Evolutionary conservation across 83 land plant genomes (phyloP).

Genomic region (Thuja plicata): DNA sequence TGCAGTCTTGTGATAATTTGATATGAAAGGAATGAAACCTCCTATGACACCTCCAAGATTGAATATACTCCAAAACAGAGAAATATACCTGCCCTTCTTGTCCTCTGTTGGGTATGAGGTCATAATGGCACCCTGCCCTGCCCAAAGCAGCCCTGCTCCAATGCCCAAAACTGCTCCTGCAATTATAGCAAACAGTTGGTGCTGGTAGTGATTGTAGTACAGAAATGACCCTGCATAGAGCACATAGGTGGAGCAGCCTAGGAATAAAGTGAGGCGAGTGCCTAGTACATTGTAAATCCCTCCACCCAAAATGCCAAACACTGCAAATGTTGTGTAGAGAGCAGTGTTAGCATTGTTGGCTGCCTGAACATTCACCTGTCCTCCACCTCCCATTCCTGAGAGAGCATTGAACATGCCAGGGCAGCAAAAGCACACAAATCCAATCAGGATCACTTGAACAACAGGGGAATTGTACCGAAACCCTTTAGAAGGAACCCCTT

Average conservation of each 20-base stretch:
- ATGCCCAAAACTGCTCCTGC: conserved; percentile 84
- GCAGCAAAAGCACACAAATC: no score
- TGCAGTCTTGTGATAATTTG: conserved; percentile 63
- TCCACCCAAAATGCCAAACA: conserved; percentile 78
- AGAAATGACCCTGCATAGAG: conserved; percentile 60
- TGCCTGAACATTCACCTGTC: conserved; percentile 72
- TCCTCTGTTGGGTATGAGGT: conserved; percentile 15
- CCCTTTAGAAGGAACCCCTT: background rate
- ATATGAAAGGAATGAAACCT: conserved; percentile 76
- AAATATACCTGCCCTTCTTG: conserved; percentile 35
- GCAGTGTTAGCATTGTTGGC: conserved; percentile 21
- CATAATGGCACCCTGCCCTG: no score
- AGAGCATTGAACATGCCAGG: conserved; percentile 19
- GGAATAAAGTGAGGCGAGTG: conserved; percentile 58
- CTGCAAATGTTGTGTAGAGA: conserved; percentile 79
- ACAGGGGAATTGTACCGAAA: conserved; percentile 54
- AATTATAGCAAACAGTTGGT: conserved; percentile 57
- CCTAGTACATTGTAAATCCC: conserved; percentile 82
- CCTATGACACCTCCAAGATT: conserved; percentile 90
- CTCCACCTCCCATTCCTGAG: conserved; percentile 83
- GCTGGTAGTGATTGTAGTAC: conserved; percentile 32
- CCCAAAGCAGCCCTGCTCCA: conserved; percentile 73
- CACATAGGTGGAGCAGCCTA: conserved; percentile 70
- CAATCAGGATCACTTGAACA: no score
- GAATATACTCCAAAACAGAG: conserved; percentile 67